Evolutionary conservation across 2,329 filamentous ascomycete species (phyloP).

Genomic region (Coniochaeta hoffmannii): DNA sequence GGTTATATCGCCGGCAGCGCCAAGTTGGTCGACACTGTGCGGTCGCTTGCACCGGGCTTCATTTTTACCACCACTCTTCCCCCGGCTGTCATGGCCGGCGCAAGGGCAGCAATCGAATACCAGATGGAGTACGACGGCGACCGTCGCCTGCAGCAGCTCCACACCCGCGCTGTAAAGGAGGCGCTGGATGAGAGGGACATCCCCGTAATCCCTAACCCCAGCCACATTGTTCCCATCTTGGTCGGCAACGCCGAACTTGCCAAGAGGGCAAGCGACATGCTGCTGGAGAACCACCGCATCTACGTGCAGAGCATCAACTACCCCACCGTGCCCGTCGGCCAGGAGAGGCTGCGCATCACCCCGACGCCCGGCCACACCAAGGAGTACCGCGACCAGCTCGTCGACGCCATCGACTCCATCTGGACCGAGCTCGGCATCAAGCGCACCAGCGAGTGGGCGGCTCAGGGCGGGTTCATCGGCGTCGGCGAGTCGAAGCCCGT

Average conservation of each 20-base stretch:
- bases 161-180: constrained; percentile 91
- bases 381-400: constrained; percentile 77
- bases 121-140: constrained; percentile 82
- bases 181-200: constrained; percentile 73
- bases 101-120: constrained; percentile 86
- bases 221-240: constrained; percentile 88
- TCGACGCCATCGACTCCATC: constrained; percentile 76
- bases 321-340: constrained; percentile 94
- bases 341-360: constrained; percentile 92
- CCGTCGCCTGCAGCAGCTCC: constrained; percentile 85
- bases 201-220: constrained; percentile 95
- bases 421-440: constrained; percentile 87
- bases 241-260: constrained; percentile 92
- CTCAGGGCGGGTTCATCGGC: constrained; percentile 87
- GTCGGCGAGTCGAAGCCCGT: constrained; percentile 66
- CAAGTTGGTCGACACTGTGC: constrained; percentile 84
- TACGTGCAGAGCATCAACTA: constrained; percentile 99
- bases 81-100: constrained; percentile 94
- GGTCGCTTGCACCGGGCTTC: constrained; percentile 91
- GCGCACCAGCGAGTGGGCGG: constrained; percentile 86
- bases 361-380: constrained; percentile 88
- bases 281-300: constrained; percentile 83
- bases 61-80: constrained; percentile 98
- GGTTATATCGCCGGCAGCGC: constrained; percentile 92
- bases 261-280: constrained; percentile 84